phyloP scores from a whole-genome alignment of 129 eudicot species.

The carrot (Daucus carota) region DNA sequence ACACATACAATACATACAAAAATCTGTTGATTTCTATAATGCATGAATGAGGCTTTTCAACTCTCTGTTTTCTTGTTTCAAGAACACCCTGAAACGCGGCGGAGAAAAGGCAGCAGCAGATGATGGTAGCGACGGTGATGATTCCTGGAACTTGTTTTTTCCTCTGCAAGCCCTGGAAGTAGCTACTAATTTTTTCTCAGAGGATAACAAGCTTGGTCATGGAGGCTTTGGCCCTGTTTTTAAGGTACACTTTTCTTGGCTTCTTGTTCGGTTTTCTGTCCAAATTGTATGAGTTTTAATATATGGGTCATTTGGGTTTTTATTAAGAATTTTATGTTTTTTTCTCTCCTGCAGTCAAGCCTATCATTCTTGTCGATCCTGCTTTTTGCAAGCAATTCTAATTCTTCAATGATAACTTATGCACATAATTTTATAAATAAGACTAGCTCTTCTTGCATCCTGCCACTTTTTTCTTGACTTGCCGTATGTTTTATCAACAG shows the following conservation, averaged over 20 bases:
- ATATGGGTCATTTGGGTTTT: background rate
- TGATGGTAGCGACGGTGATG: slow-evolving; percentile 16
- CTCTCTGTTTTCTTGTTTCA: slow-evolving; percentile 30
- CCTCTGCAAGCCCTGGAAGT: slow-evolving; percentile 44
- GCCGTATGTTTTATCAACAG: background rate
- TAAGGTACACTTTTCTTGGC: slow-evolving; percentile 34
- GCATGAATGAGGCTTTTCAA: slow-evolving; percentile 21
- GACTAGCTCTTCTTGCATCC: background rate
- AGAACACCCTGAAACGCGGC: slow-evolving; percentile 17
- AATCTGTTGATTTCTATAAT: slow-evolving; percentile 17
- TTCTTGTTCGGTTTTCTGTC: too few species aligned
- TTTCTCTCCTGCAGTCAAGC: background rate
- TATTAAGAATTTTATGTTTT: too few species aligned
- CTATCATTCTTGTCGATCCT: background rate
- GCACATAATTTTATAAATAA: background rate
- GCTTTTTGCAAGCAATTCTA: background rate
- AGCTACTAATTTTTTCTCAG: slow-evolving; percentile 76
- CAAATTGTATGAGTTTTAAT: background rate
- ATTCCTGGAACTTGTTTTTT: slow-evolving; percentile 43
- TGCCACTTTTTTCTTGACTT: background rate
- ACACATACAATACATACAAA: background rate
- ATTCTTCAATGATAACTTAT: background rate
- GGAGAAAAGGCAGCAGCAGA: slow-evolving; percentile 13
- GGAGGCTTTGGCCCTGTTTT: slow-evolving; percentile 91
- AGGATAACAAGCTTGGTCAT: slow-evolving; percentile 55